Base-by-base conservation (phyloP, 768 basidiomycete species). In the Kwoniella shandongensis region DNA sequence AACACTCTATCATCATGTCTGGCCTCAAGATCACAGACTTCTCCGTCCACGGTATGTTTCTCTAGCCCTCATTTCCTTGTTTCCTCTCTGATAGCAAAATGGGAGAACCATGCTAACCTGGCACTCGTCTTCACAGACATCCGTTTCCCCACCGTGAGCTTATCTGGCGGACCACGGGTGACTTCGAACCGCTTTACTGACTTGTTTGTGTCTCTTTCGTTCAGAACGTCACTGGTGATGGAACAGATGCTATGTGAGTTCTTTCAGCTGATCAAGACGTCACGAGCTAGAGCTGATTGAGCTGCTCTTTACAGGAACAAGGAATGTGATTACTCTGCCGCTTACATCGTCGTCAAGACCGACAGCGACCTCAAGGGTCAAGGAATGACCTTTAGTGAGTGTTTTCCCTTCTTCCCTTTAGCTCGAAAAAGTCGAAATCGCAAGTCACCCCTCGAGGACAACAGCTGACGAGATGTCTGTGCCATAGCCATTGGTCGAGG, bases 271-370 rank as follows among this genome's bases (percentile, higher is more conserved):
- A n/a, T n/a, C 11, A 11, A 13, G 5, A 25, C n/a, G 41, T 10
- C 15, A 42, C 27, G 29, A 30, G 30, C 40, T 11, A 32, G 47
- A 17, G 41, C 17, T 12, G 17, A 15, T 20, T 44, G 25, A 45
- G 20, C 20, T 4, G 6, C 35, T 22, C 4, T 44, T 44, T 55
- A 26, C 59, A 90, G 88, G 91, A 94, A 96, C 77, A 88, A 88
- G 29, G 89, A 90, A 54, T 94, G 91, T 78, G 93, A 96, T 78
- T 96, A 96, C 78, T 92, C 90, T 1, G 89, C 91, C 1, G 93
- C 93, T 4, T 96, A 96, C 74, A 81, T 96, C 42, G 82, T 85
- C 22, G 80, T 97, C 54, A 78, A 83, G 60, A 93, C 86, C n/a
- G 81, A 84, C 29, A 66, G 79, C 4, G 81, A 84, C 49, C 84